These are phyloP conservation scores for Acanthamoeba castellanii DNA, from an alignment of 208 protist species.

Conservation along the genomic window DNA sequence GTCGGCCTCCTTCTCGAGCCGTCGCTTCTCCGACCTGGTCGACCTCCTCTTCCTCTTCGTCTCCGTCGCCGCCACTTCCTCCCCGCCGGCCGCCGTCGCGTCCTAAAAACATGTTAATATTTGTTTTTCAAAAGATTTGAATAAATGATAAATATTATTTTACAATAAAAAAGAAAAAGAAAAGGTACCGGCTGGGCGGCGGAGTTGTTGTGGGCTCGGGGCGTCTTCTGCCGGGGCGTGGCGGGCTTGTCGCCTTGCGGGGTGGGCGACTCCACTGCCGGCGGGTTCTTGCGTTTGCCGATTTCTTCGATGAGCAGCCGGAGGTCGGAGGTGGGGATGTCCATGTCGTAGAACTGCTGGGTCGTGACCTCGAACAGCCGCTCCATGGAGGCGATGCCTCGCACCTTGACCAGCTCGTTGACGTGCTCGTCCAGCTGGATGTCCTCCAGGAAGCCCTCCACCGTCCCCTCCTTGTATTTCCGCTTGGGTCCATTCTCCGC, in stretches of 20 bases:
- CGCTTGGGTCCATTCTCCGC: not conserved
- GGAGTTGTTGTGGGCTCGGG: too few species aligned
- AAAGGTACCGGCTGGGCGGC: too few species aligned
- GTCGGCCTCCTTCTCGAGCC: not conserved
- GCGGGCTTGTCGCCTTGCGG: too few species aligned
- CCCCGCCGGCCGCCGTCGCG: too few species aligned
- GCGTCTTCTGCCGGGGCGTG: too few species aligned
- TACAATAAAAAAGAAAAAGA: too few species aligned
- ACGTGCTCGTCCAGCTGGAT: constrained; percentile 25
- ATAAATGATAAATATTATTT: too few species aligned
- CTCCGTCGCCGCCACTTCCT: too few species aligned
- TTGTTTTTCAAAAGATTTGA: too few species aligned
- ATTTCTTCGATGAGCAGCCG: constrained; percentile 1
- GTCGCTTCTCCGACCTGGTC: not conserved
- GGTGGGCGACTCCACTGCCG: not conserved
- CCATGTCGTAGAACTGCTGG: constrained; percentile 18
- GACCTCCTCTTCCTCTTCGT: not conserved
- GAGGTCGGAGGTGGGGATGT: constrained; percentile 26
- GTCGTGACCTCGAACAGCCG: not conserved
- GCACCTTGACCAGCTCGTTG: not conserved
- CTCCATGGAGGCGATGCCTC: not conserved
- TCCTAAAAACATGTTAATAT: too few species aligned
- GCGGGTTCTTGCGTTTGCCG: constrained; percentile 11
- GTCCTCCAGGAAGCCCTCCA: constrained; percentile 20
- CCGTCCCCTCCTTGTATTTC: not conserved